These are phyloP conservation scores for Bolboschoenus planiculmis DNA, from an alignment of 176 grass and related monocot species.

Conservation along the genomic window DNA sequence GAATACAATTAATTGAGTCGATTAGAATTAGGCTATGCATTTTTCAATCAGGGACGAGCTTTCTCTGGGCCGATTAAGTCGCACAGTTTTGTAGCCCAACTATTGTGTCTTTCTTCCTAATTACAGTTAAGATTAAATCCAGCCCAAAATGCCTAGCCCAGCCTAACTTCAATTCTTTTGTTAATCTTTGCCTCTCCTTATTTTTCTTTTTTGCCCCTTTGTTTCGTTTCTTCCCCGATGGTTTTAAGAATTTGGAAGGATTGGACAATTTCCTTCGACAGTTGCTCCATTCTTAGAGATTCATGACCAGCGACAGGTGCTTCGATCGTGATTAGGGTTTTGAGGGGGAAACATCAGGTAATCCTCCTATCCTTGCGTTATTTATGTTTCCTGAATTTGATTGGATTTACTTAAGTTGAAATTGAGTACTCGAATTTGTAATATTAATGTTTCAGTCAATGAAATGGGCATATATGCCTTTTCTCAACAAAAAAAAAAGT, in stretches of 20 bases:
- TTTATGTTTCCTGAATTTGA: neutral
- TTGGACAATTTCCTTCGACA: neutral
- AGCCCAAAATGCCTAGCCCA: neutral
- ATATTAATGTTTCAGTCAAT: no score
- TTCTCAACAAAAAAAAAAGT: no score
- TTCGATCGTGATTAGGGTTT: neutral
- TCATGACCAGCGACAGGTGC: neutral
- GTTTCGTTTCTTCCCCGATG: neutral
- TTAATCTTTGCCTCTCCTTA: no score
- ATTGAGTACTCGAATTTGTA: neutral
- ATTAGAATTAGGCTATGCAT: no score
- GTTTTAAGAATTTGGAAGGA: no score
- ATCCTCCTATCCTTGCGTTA: neutral
- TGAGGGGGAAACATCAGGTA: neutral
- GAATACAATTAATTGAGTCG: no score
- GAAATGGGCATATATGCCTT: no score
- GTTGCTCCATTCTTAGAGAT: neutral
- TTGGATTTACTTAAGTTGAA: neutral
- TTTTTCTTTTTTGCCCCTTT: neutral
- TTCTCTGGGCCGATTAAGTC: no score
- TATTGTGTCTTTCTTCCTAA: no score
- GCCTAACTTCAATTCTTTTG: no score
- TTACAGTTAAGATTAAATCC: neutral
- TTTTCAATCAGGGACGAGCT: no score
- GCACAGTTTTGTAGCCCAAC: no score